Percentiles rank a stretch among this genome's conserved stretches.
phyloP scores from a whole-genome alignment of 768 basidiomycete genomes.

The Symmetrospora coprosmae region DNA sequence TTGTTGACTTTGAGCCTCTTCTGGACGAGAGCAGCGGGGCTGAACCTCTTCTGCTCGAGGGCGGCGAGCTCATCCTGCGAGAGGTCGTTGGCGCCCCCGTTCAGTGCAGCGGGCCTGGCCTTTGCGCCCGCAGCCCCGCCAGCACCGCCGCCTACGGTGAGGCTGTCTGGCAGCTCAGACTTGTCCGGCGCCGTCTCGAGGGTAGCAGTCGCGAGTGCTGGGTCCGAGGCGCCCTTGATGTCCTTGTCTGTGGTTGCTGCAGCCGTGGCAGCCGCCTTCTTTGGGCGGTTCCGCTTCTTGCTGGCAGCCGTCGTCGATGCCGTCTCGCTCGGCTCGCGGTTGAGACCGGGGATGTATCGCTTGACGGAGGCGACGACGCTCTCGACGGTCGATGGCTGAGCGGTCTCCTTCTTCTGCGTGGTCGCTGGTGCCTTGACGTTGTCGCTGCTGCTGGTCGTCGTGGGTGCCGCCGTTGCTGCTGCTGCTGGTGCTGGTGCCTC shows the following conservation, averaged over 20 bases:
- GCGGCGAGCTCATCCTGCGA: neutral
- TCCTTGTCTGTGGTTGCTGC: neutral
- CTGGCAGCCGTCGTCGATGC: neutral
- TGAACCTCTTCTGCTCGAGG: constrained; percentile 1
- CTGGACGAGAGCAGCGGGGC: constrained; percentile 23
- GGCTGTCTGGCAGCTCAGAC: neutral
- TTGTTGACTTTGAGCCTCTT: constrained; percentile 30
- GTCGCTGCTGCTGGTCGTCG: neutral
- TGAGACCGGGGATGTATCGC: constrained; percentile 14
- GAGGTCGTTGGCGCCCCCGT: neutral
- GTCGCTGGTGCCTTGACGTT: neutral
- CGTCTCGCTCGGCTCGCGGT: neutral
- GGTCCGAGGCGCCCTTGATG: neutral
- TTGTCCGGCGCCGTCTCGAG: neutral
- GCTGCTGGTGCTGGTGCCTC: neutral
- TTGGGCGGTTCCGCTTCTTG: neutral
- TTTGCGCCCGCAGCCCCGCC: neutral
- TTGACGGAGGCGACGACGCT: neutral
- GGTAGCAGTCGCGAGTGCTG: constrained; percentile 9
- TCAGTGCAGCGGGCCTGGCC: neutral
- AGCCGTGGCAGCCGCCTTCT: neutral
- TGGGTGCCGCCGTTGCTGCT: neutral
- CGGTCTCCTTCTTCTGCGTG: neutral
- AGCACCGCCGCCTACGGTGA: too few species aligned
- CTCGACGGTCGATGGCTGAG: neutral